Evolutionary conservation across 495 filamentous ascomycete genomes (phyloP), one percentile per base, ranked within the genome.

Genomic region (Aspergillus avenaceus): DNA sequence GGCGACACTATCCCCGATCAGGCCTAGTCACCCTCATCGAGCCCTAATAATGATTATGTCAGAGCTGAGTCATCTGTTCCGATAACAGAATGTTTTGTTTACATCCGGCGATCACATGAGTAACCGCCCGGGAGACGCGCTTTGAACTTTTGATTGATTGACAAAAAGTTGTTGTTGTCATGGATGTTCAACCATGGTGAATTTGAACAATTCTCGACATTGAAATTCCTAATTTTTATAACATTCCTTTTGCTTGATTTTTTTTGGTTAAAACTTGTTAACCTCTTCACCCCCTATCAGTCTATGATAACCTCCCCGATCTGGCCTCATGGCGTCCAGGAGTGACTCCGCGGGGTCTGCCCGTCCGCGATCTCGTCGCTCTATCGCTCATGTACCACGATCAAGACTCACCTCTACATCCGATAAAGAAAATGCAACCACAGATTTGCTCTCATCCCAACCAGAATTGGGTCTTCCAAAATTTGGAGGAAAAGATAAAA

Each of bases 341-440:
- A 45, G 53, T 45, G 68, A 72, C 55, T 61, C 65, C 37, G 62
- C 62, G 59, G 70, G 62, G 47, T 55, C 65, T 16, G 46, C 63
- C 53, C 74, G 77, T 31, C 62, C 59, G 41, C 84, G 85, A 60
- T 76, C 85, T 61, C 84, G 90, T 59, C 90, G 90, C 64, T 93
- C 89, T 8, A 84, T 91, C 49, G 86, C 83, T 22, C 79, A 84
- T 62, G 67, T 82, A 46, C 83, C 80, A 37, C 77, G 74, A 54
- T 79, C 76, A 19, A 65, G 67, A 48, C 66, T 73, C 45, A 65
- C 54, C 32, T 65, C 62, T 40, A 60, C 58, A 19, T 38, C 72
- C 46, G 84, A 88, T 53, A 84, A 88, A 63, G 88, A 90, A 63
- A 91, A 92, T 71, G 74, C 79, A 54, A 88, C 82, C 8, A 64